Evolutionary conservation across 2,329 filamentous ascomycete genomes (phyloP).

Genomic region (Diaporthe sp.): DNA sequence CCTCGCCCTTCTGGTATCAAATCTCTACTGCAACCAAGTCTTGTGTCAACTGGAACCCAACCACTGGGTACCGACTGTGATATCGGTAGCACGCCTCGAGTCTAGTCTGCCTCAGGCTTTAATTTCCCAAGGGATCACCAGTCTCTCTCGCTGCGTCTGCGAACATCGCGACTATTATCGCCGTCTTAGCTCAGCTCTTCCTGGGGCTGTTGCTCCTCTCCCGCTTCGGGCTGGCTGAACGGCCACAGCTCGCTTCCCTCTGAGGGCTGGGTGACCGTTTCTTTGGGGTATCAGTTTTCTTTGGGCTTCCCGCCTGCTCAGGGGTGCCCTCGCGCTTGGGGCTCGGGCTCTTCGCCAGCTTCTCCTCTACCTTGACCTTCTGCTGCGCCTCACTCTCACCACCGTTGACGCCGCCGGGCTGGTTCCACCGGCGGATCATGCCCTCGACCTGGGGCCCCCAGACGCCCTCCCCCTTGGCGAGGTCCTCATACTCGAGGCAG

Average conservation of each 20-base stretch:
- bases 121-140: neutral
- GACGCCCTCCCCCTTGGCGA: slow-evolving; percentile 80
- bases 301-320: slow-evolving; percentile 14
- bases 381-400: slow-evolving; percentile 40
- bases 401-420: slow-evolving; percentile 39
- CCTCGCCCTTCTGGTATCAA: neutral
- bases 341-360: slow-evolving; percentile 30
- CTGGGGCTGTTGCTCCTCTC: slow-evolving; percentile 2
- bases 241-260: neutral
- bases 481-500: slow-evolving; percentile 82
- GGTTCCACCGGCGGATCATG: slow-evolving; percentile 59
- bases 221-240: slow-evolving; percentile 7
- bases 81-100: neutral
- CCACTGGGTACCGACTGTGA: neutral
- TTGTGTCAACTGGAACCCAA: neutral
- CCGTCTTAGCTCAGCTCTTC: neutral
- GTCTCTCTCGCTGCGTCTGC: neutral
- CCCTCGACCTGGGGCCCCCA: slow-evolving; percentile 82
- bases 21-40: neutral
- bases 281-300: neutral
- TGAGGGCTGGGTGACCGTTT: slow-evolving; percentile 6
- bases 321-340: slow-evolving; percentile 17
- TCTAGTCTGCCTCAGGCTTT: neutral
- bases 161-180: neutral
- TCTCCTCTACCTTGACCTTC: slow-evolving; percentile 34